Evolutionary conservation across 768 basidiomycete genomes (phyloP).

Genomic region (Terana coerulea): DNA sequence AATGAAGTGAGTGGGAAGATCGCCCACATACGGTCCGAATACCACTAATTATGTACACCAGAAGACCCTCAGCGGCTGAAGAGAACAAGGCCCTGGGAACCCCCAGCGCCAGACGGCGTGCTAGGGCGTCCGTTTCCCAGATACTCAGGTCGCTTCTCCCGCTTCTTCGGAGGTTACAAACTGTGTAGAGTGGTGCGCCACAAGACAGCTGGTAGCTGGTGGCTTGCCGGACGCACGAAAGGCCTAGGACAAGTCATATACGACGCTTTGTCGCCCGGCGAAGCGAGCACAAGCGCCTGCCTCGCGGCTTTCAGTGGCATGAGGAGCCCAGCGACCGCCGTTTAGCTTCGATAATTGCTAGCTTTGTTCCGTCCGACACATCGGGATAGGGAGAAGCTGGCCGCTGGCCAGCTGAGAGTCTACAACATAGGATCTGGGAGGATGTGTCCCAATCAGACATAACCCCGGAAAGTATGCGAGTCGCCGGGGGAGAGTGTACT

Average conservation of each 20-base stretch:
- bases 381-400: not conserved
- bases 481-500: not conserved
- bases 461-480: not conserved
- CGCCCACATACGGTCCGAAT: too few relatives aligned
- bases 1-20: too few relatives aligned
- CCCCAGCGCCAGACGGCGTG: too few relatives aligned
- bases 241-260: not conserved
- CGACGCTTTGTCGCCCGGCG: not conserved
- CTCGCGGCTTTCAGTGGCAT: not conserved
- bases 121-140: too few relatives aligned
- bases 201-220: not conserved
- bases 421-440: too few relatives aligned
- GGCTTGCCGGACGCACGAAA: not conserved
- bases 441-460: not conserved
- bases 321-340: not conserved
- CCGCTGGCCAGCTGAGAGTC: not conserved
- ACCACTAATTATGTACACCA: too few relatives aligned
- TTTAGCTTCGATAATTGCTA: not conserved
- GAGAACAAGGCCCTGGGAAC: too few relatives aligned
- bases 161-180: not conserved
- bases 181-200: too few relatives aligned
- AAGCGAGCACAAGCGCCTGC: not conserved
- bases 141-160: too few relatives aligned
- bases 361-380: slow-evolving; percentile 3
- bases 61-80: too few relatives aligned